Evolutionary conservation across 805 yeast genomes (phyloP).

Genomic region (Metschnikowia noctiluminum): DNA sequence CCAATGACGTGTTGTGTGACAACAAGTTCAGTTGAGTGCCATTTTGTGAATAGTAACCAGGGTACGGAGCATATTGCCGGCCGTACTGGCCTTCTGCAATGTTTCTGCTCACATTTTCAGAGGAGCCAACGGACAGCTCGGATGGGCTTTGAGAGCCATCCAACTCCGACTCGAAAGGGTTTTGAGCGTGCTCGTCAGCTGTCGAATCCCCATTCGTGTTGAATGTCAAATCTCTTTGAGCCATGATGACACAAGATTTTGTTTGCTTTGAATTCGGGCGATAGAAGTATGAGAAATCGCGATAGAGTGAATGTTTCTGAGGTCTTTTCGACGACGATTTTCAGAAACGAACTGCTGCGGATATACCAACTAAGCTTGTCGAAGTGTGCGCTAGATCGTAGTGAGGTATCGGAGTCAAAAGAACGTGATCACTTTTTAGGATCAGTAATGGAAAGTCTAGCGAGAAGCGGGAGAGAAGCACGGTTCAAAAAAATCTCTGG

Average conservation of each 20-base stretch:
- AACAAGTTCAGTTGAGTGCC: conserved; percentile 39
- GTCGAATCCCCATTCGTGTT: conserved; percentile 15
- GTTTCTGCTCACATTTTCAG: conserved; percentile 6
- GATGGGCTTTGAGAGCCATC: conserved; percentile 10
- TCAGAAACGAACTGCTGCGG: no score
- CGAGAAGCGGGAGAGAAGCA: no score
- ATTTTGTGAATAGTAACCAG: conserved; percentile 39
- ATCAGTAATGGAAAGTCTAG: no score
- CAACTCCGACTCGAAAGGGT: conserved; percentile 15
- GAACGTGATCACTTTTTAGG: no score
- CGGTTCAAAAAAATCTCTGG: not conserved
- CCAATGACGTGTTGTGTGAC: conserved; percentile 12
- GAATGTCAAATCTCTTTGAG: conserved; percentile 33
- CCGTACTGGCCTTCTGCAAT: not conserved
- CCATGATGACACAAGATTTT: conserved; percentile 13
- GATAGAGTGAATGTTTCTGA: not conserved
- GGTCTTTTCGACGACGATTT: no score
- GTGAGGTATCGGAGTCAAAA: not conserved
- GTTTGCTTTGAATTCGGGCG: not conserved
- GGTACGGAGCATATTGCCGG: conserved; percentile 31
- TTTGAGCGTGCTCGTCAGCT: conserved; percentile 3
- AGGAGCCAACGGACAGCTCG: conserved; percentile 10
- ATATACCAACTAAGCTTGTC: no score
- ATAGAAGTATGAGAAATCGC: not conserved
- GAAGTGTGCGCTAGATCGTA: not conserved